Evolutionary conservation across 108 stramenopile genomes (phyloP).

Genomic region (Discostella pseudostelligera): DNA sequence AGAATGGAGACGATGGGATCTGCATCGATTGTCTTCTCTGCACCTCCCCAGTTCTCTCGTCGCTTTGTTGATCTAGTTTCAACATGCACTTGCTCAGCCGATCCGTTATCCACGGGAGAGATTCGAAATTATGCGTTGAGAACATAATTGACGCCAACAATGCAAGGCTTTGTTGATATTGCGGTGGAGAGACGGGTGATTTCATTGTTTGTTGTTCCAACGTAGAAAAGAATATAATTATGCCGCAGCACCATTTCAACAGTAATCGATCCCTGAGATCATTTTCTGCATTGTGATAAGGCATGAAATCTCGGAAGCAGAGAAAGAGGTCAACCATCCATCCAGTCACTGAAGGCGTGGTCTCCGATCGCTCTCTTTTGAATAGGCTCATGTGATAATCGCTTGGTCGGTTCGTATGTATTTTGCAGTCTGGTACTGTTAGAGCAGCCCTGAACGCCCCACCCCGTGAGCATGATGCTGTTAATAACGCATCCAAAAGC

Average conservation of each 20-base stretch:
- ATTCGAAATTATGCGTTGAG: neutral
- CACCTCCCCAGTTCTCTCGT: neutral
- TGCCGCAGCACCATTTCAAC: constrained; percentile 36
- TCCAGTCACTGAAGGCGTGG: neutral
- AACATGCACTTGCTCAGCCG: constrained; percentile 12
- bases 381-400: constrained; percentile 22
- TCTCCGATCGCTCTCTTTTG: neutral
- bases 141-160: constrained; percentile 37
- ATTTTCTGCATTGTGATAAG: neutral
- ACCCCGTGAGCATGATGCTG: neutral
- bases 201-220: constrained; percentile 2
- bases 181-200: neutral
- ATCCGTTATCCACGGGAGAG: constrained; percentile 19
- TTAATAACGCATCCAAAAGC: constrained; percentile 22
- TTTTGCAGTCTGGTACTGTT: neutral
- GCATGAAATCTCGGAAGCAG: constrained; percentile 28
- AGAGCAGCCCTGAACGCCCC: neutral
- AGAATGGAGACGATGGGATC: neutral
- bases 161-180: constrained; percentile 38
- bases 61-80: constrained; percentile 8
- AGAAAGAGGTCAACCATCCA: constrained; percentile 38
- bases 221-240: constrained; percentile 18
- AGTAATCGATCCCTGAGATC: neutral
- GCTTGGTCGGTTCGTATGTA: constrained; percentile 16
- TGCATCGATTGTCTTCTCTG: too few relatives aligned